Evolutionary conservation across 257 asterid genomes (phyloP), one percentile per base, ranked within the genome.

Genomic region (Solanum appendiculatum): DNA sequence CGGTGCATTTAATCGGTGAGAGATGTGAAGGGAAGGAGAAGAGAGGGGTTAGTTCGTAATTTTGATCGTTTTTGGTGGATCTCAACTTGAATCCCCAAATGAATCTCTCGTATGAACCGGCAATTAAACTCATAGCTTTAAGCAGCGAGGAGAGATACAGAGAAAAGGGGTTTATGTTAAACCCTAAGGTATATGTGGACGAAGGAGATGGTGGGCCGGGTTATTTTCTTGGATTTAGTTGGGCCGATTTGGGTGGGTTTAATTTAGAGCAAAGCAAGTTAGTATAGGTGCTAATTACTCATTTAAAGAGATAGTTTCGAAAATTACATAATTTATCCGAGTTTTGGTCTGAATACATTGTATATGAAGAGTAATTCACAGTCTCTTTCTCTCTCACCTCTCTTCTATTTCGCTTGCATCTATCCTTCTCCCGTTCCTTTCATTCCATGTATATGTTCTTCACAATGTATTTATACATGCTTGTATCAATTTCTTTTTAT

Each of bases 1-100:
- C 98, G 88, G 96, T 98, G 89, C 98, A 85, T 91, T 95, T 97
- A 89, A 97, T 93, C 82, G 98, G 90, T 86, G 98, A 93, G 87
- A 94, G 97, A 85, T 95, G 99, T 83, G 98, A 92, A n/a, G 98
- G 99, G 92, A 94, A 97, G 91, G 98, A 92, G 92, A 97, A 97
- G 80, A 93, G 94, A 0, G 95, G 98, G 39, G 87, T 46, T 8
- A 96, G 92, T 80, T 91, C 36, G 27, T 90, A 85, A 23, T 94
- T 81, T 1, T 89, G 46, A 64, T 93, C 39, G 81, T 87, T 58
- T 58, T 93, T 91, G 9, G 20, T 88, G 60, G 94, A 88, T 87
- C 90, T 94, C 2, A 95, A 84, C 37, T 87, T 92, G 97, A 91
- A 97, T 21, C 99, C 99, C 99, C 99, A 97, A 20, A 97, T 90